Evolutionary conservation across 108 stramenopile genomes (phyloP).

Genomic region (Cyclotella atomus): DNA sequence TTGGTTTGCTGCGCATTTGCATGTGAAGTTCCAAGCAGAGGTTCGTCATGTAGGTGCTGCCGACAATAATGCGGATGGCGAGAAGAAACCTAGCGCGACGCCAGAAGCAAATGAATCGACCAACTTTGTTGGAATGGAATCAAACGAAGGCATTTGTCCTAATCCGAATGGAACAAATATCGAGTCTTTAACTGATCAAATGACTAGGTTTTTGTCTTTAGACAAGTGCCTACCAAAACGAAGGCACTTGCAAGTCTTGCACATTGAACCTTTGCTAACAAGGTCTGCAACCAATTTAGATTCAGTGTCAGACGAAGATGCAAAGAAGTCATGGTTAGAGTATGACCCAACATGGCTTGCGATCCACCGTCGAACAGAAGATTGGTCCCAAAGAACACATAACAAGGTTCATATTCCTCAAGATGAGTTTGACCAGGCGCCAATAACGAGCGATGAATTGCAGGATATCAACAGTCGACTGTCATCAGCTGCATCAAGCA

Average conservation of each 20-base stretch:
- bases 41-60: slow-evolving; percentile 62
- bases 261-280: slow-evolving; percentile 53
- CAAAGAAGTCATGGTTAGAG: slow-evolving; percentile 49
- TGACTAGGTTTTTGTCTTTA: slow-evolving; percentile 95
- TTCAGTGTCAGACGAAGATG: slow-evolving; percentile 4
- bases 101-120: slow-evolving; percentile 37
- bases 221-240: slow-evolving; percentile 98
- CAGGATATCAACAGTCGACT: slow-evolving; percentile 45
- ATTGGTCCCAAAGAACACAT: slow-evolving; percentile 46
- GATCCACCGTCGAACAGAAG: slow-evolving; percentile 76
- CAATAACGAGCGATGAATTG: slow-evolving; percentile 50
- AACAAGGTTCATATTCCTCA: slow-evolving; percentile 33
- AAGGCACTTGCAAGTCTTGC: slow-evolving; percentile 87
- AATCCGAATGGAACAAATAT: slow-evolving; percentile 30
- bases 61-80: background rate
- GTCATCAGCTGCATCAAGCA: background rate
- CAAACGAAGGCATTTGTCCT: slow-evolving; percentile 47
- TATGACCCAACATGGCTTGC: slow-evolving; percentile 91
- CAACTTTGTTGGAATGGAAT: slow-evolving; percentile 62
- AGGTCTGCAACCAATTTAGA: background rate
- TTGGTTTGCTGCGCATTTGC: slow-evolving; percentile 99
- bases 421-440: slow-evolving; percentile 18
- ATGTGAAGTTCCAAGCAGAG: slow-evolving; percentile 93
- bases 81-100: background rate
- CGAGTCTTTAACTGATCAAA: slow-evolving; percentile 67